Evolutionary conservation across 768 basidiomycete genomes (phyloP).

Genomic region (Termitomyces heimii): DNA sequence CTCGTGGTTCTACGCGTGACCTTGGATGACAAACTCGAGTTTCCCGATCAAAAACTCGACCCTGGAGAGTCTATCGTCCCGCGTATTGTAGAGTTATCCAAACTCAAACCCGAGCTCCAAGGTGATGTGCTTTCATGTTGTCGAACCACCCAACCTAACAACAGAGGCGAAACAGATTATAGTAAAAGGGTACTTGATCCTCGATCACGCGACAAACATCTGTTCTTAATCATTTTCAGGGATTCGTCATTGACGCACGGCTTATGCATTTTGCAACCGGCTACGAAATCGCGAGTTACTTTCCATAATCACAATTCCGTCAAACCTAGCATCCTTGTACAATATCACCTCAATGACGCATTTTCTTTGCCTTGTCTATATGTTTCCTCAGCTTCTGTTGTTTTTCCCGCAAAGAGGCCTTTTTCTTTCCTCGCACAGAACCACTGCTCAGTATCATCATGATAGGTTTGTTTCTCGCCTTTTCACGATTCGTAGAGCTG

Average conservation of each 20-base stretch:
- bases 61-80: conserved; percentile 81
- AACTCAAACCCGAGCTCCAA: conserved; percentile 57
- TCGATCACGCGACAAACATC: not conserved
- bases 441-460: conserved; percentile 88
- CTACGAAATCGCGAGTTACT: conserved; percentile 46
- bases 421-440: conserved; percentile 78
- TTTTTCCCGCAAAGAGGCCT: conserved; percentile 75
- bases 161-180: conserved; percentile 38
- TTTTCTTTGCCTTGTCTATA: conserved; percentile 64
- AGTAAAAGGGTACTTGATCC: conserved; percentile 40
- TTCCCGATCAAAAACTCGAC: conserved; percentile 73
- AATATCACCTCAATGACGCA: conserved; percentile 18
- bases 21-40: conserved; percentile 60
- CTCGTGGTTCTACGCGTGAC: conserved; percentile 68
- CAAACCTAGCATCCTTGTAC: not conserved
- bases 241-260: conserved; percentile 69
- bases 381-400: conserved; percentile 74
- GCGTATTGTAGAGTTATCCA: conserved; percentile 61
- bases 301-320: conserved; percentile 5
- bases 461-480: conserved; percentile 89
- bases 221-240: conserved; percentile 26
- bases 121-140: conserved; percentile 37
- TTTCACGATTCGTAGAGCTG: conserved; percentile 89
- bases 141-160: not conserved
- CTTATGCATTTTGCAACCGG: conserved; percentile 74